Evolutionary conservation across 805 yeast genomes (phyloP).

Genomic region (Alloascoidea africana): DNA sequence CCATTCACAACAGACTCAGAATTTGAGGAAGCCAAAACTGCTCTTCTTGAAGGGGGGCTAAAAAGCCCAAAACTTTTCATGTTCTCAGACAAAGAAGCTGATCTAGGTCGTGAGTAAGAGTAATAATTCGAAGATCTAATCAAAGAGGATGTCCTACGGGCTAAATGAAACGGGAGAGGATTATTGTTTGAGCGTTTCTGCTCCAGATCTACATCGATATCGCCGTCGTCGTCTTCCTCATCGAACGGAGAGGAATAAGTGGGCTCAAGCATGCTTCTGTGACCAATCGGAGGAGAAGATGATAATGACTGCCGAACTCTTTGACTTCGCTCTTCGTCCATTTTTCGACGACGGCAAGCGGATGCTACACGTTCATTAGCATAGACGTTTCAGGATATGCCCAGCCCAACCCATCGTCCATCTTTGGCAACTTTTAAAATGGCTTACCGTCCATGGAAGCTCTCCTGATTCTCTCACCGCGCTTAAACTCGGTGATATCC

Average conservation of each 20-base stretch:
- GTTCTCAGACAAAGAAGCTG: neutral
- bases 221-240: neutral
- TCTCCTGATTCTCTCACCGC: constrained; percentile 8
- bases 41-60: no score
- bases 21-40: no score
- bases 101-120: neutral
- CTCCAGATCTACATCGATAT: neutral
- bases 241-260: neutral
- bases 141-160: neutral
- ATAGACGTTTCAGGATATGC: no score
- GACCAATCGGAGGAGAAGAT: neutral
- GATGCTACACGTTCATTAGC: no score
- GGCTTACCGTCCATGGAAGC: constrained; percentile 8
- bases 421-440: no score
- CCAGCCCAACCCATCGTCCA: no score
- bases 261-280: neutral
- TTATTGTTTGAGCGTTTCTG: no score
- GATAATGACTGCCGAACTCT: neutral
- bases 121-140: constrained; percentile 1
- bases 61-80: no score
- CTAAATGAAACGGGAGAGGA: neutral
- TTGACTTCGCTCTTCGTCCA: neutral
- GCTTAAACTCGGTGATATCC: constrained; percentile 8
- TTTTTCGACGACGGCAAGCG: neutral
- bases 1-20: no score